Conservation (phyloP, 306 rosid species). For the Senna tora region DNA sequence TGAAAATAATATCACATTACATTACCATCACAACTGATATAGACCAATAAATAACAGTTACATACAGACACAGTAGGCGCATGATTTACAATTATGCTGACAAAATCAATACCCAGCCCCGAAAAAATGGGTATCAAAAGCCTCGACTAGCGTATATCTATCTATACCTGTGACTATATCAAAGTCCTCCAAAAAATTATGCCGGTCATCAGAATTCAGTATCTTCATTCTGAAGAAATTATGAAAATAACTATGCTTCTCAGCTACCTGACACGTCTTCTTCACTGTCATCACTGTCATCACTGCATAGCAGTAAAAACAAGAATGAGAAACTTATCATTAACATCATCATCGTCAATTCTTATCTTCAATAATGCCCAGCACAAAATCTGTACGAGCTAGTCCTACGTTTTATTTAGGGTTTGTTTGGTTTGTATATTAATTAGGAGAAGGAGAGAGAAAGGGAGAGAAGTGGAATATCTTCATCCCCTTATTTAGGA, state of each 20-base stretch:
- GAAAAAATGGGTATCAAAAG: conserved; percentile 56
- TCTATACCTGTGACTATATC: conserved; percentile 32
- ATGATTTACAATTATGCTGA: conserved; percentile 47
- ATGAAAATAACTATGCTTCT: conserved; percentile 20
- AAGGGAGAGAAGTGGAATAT: too few species aligned
- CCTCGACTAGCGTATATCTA: conserved; percentile 28
- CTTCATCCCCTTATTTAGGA: too few species aligned
- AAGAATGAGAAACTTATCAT: conserved; percentile 26
- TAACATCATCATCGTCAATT: conserved; percentile 1
- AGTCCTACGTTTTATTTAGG: too few species aligned
- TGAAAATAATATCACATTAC: background rate
- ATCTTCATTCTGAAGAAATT: conserved; percentile 18
- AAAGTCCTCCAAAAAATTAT: conserved; percentile 22
- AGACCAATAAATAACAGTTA: conserved; percentile 17
- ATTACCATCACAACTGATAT: conserved; percentile 41
- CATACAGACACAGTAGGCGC: conserved; percentile 12
- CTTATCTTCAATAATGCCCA: background rate
- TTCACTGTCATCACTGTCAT: conserved; percentile 80
- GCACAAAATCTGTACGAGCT: background rate
- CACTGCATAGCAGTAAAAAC: conserved; percentile 57
- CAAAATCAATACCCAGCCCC: conserved; percentile 41
- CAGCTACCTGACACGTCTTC: conserved; percentile 62
- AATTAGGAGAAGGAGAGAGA: too few species aligned
- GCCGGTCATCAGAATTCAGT: conserved; percentile 23
- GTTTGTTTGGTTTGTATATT: too few species aligned